These are phyloP conservation scores for Rhamnella rubrinervis DNA, from an alignment of 331 rosid species.

Conservation along the genomic window DNA sequence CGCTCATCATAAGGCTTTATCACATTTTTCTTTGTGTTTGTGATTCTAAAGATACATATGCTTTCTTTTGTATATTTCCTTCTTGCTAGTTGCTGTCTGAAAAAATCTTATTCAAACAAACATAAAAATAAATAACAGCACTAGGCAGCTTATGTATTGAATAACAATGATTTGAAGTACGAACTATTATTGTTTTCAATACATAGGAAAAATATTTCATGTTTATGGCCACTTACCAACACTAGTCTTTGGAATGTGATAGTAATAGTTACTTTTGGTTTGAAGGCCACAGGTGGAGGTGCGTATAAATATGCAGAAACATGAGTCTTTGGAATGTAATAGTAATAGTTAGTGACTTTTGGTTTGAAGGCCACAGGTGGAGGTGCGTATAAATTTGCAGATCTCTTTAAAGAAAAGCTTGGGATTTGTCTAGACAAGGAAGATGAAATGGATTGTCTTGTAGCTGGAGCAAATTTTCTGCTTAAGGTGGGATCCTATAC, in stretches of 20 bases:
- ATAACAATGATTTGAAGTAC: too few relatives aligned
- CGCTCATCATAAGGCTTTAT: background rate
- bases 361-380: constrained; percentile 69
- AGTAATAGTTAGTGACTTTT: constrained; percentile 27
- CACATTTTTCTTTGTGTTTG: background rate
- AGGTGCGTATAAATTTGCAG: constrained; percentile 48
- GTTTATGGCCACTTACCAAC: background rate
- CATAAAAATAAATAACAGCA: too few relatives aligned
- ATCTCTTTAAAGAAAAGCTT: constrained; percentile 50
- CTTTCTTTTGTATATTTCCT: too few relatives aligned
- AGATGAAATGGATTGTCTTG: constrained; percentile 65
- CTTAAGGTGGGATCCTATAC: constrained; percentile 49
- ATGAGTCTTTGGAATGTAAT: constrained; percentile 25
- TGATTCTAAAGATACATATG: background rate
- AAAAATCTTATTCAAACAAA: too few relatives aligned
- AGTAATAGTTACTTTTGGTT: constrained; percentile 32
- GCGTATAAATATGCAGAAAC: constrained; percentile 36
- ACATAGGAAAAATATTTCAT: background rate
- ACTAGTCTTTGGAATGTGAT: constrained; percentile 22
- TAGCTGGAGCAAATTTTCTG: constrained; percentile 55
- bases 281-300: constrained; percentile 70
- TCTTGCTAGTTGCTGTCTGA: too few relatives aligned
- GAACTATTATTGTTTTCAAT: background rate
- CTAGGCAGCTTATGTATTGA: too few relatives aligned
- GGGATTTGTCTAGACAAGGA: constrained; percentile 49